These are phyloP conservation scores for Fusarium sacchari DNA, from an alignment of 2,329 filamentous ascomycete species.

Conservation along the genomic window DNA sequence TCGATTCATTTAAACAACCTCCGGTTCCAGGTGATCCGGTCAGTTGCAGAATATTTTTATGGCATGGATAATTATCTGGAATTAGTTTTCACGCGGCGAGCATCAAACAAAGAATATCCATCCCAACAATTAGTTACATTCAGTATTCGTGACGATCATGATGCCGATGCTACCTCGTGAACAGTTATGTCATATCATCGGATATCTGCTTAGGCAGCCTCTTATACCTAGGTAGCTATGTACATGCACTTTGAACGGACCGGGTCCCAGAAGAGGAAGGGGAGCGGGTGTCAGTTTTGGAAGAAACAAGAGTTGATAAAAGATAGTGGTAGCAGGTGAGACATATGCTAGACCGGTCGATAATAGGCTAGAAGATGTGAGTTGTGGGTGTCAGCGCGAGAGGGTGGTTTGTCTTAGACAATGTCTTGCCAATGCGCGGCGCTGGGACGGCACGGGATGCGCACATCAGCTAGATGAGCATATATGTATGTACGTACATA, in stretches of 20 bases:
- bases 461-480: not conserved
- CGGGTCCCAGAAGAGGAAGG: slow-evolving; percentile 8
- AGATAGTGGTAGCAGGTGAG: slow-evolving; percentile 15
- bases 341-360: slow-evolving; percentile 14
- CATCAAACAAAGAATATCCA: slow-evolving; percentile 27
- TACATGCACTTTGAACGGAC: slow-evolving; percentile 2
- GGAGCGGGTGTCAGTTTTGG: slow-evolving; percentile 13
- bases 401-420: slow-evolving; percentile 39
- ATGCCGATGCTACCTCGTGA: slow-evolving; percentile 20
- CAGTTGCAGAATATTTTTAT: slow-evolving; percentile 37
- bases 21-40: slow-evolving; percentile 41
- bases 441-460: slow-evolving; percentile 36
- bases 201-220: not conserved
- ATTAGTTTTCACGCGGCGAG: slow-evolving; percentile 24
- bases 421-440: slow-evolving; percentile 37
- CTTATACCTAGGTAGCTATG: too few relatives aligned
- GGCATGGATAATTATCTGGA: slow-evolving; percentile 24
- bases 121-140: not conserved
- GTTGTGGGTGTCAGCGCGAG: slow-evolving; percentile 6
- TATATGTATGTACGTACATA: not conserved
- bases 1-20: slow-evolving; percentile 37
- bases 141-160: not conserved
- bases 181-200: slow-evolving; percentile 8
- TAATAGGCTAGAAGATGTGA: slow-evolving; percentile 8
- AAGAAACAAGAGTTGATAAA: slow-evolving; percentile 3